Evolutionary conservation across 176 grass and related monocot species (phyloP).

Genomic region (bread wheat (Triticum aestivum)): IWGSC_CS_RefSeq_v2.1 NC_057802.1:81773458-81773957

Average conservation of each 20-base stretch:
- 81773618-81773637: constrained; percentile 21
- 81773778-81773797: background rate
- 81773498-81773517: constrained; percentile 62
- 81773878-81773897: background rate
- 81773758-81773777: constrained; percentile 11
- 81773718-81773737: background rate
- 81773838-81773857: background rate
- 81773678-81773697: background rate
- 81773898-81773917: constrained; percentile 5
- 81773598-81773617: background rate
- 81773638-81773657: background rate
- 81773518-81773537: constrained; percentile 46
- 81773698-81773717: background rate
- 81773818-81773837: background rate
- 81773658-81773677: background rate
- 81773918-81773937: background rate
- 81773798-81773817: background rate
- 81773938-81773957: background rate
- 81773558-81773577: constrained; percentile 4
- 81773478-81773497: constrained; percentile 36
- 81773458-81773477: constrained; percentile 17
- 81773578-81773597: constrained; percentile 10
- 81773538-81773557: constrained; percentile 2
- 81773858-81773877: background rate
- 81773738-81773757: constrained; percentile 10